Percentiles rank a stretch among this genome's conserved stretches.
These are phyloP conservation scores for Fusarium sp. DNA, from an alignment of 2,329 filamentous ascomycete genomes.

Conservation along the genomic window DNA sequence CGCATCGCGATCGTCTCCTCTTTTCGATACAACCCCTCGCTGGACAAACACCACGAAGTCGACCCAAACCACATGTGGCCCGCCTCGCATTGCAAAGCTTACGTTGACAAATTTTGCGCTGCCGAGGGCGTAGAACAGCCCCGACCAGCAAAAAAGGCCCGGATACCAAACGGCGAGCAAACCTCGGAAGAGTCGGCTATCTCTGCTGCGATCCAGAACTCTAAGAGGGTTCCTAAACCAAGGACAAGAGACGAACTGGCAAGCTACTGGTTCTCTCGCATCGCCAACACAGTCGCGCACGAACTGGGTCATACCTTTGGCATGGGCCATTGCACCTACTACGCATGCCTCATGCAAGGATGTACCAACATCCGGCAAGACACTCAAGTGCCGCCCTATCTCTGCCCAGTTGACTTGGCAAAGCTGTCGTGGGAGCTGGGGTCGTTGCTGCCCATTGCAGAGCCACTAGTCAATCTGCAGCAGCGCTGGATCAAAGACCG, in stretches of 20 bases:
- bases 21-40: conserved; percentile 72
- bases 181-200: conserved; percentile 46
- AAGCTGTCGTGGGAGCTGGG: conserved; percentile 61
- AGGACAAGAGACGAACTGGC: conserved; percentile 48
- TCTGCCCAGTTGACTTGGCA: conserved; percentile 72
- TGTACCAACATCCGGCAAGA: conserved; percentile 72
- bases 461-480: conserved; percentile 17
- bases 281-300: conserved; percentile 73
- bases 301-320: conserved; percentile 79
- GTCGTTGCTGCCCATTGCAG: conserved; percentile 33
- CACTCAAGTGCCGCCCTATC: conserved; percentile 73
- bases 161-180: conserved; percentile 1
- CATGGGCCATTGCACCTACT: conserved; percentile 76
- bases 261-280: conserved; percentile 70
- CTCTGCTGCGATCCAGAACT: conserved; percentile 54
- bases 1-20: conserved; percentile 74
- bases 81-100: conserved; percentile 71
- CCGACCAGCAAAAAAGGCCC: background rate
- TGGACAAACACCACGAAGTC: conserved; percentile 58
- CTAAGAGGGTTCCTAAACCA: conserved; percentile 36
- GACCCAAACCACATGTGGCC: conserved; percentile 75
- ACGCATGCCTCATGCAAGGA: conserved; percentile 76
- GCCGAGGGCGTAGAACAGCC: background rate
- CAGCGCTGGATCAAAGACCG: conserved; percentile 50
- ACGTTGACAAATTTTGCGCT: conserved; percentile 59